phyloP scores from a whole-genome alignment of 164 flowering plant species.

The Tetrastigma voinierianum region DNA sequence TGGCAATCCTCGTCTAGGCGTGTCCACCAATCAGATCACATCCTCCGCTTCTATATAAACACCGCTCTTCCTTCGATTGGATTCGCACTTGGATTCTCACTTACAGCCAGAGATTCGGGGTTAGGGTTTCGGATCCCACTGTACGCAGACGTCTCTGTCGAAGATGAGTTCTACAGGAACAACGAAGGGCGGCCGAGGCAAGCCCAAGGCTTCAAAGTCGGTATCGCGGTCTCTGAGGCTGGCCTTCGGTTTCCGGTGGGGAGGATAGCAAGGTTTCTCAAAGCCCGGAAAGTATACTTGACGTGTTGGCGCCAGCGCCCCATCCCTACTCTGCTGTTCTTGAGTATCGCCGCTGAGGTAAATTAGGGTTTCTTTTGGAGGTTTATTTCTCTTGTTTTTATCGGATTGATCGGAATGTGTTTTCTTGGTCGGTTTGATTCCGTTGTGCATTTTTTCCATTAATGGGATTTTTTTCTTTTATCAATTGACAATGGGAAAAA shows the following conservation, averaged over 20 bases:
- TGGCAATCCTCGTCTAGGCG: slow-evolving; percentile 29
- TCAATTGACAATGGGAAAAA: too few species aligned
- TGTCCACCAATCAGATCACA: slow-evolving; percentile 24
- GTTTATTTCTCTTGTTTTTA: neutral
- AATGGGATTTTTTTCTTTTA: too few species aligned
- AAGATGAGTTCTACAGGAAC: slow-evolving; percentile 34
- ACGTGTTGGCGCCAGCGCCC: slow-evolving; percentile 60
- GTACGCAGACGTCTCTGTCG: neutral
- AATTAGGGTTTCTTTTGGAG: too few species aligned
- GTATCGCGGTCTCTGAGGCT: slow-evolving; percentile 51
- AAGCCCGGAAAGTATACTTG: slow-evolving; percentile 61
- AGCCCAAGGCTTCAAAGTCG: slow-evolving; percentile 45
- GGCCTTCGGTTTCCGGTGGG: slow-evolving; percentile 61
- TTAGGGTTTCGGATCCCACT: slow-evolving; percentile 16
- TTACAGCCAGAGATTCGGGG: neutral
- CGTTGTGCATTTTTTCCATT: too few species aligned
- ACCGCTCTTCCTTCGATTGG: too few species aligned
- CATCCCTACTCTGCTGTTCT: slow-evolving; percentile 64
- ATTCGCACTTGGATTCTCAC: neutral
- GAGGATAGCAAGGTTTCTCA: slow-evolving; percentile 53
- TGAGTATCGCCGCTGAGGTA: slow-evolving; percentile 62
- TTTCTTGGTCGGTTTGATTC: too few species aligned
- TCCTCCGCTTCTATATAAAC: slow-evolving; percentile 7
- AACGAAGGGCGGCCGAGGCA: slow-evolving; percentile 50
- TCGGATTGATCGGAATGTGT: neutral